A percentile compares a stretch with the other conserved stretches of the same genome.
These are phyloP conservation scores for Croton laevigatus DNA, from an alignment of 441 rosid species.

Conservation along the genomic window DNA sequence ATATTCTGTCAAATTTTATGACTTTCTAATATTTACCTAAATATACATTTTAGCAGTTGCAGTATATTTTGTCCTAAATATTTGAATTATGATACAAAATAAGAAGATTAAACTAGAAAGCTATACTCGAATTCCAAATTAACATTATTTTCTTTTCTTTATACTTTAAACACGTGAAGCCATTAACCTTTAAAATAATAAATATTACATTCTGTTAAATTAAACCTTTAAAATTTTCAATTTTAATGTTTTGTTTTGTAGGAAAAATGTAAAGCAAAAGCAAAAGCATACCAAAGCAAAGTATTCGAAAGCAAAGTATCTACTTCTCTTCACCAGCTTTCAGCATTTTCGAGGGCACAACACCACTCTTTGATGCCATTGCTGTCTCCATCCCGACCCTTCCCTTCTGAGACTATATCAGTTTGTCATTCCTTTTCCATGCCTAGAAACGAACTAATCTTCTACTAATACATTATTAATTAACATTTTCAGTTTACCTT, in stretches of 20 bases:
- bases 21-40: no score
- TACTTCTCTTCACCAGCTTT: conserved; percentile 22
- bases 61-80: no score
- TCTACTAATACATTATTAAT: conserved; percentile 9
- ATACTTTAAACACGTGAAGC: conserved; percentile 23
- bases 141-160: no score
- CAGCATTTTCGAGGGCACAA: conserved; percentile 31
- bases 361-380: conserved; percentile 22
- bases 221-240: neutral
- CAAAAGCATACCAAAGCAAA: neutral
- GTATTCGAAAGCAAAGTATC: no score
- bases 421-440: conserved; percentile 21
- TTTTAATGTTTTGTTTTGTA: no score
- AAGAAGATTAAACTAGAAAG: no score
- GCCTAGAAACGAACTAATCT: conserved; percentile 34
- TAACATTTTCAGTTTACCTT: conserved; percentile 17
- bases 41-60: no score
- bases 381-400: conserved; percentile 28
- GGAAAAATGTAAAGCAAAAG: neutral
- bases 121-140: no score
- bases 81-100: no score
- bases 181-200: no score
- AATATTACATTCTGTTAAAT: neutral
- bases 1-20: no score
- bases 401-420: conserved; percentile 27